Percentiles rank a stretch among this genome's conserved stretches.
Evolutionary conservation across 768 basidiomycete genomes (phyloP).

Genomic region (Baorangia bicolor): DNA sequence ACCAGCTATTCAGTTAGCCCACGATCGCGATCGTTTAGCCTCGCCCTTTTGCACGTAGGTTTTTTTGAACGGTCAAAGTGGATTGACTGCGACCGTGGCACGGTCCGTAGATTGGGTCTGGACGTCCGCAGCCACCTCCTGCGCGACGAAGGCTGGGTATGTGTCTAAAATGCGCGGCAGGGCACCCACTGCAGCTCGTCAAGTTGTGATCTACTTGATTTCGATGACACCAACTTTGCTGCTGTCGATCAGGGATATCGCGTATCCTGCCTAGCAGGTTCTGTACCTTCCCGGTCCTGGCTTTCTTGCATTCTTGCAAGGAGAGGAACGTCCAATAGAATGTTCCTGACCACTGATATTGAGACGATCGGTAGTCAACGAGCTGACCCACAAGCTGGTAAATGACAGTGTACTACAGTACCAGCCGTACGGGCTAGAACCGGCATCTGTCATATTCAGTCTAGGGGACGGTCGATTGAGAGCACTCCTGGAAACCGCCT

Average conservation of each 20-base stretch:
- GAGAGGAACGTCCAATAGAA: background rate
- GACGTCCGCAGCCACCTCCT: background rate
- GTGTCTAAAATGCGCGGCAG: background rate
- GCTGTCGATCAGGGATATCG: too few relatives aligned
- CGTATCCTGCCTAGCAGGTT: background rate
- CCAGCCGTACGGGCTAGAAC: too few relatives aligned
- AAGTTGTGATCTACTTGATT: background rate
- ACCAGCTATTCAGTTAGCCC: background rate
- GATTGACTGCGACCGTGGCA: background rate
- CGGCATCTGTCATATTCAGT: background rate
- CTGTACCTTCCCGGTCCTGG: background rate
- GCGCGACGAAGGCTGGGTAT: background rate
- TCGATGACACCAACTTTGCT: background rate
- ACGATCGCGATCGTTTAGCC: background rate
- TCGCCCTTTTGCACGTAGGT: background rate
- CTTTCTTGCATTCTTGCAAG: background rate
- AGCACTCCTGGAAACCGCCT: constrained; percentile 8
- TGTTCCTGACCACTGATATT: background rate
- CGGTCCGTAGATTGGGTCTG: background rate
- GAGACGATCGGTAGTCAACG: background rate
- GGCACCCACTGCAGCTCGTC: background rate
- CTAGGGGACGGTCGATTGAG: background rate
- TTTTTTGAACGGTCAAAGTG: background rate
- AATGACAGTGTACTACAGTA: background rate
- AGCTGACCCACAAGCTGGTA: background rate